Base-by-base conservation (phyloP, 352 stramenopile species). In the Pythium graminicola region DNA sequence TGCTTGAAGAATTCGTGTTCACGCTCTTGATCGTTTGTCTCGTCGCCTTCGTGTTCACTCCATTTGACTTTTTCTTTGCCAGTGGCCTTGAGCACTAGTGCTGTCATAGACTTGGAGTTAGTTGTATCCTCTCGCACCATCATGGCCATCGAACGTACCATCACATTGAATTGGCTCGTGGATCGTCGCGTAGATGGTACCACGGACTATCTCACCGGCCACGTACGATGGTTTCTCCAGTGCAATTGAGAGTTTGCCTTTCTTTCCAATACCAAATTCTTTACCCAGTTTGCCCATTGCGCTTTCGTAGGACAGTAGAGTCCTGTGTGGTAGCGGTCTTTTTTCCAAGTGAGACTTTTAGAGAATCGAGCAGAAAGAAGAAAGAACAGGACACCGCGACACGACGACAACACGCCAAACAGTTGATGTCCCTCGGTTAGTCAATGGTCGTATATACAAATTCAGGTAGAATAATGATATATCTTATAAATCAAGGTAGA, bases 21-120 rank as follows among this genome's bases (percentile, higher is more conserved):
- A 40, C 67, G 50, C 13, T 65, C 36, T 17, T 81, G 48, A 13
- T 67, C 64, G 16, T 59, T 35, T 11, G 54, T 62, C 31, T 69
- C 50, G 3, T 72, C 69, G 40, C 77, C 62, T 28, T 55, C 61
- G 38, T 65, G 36, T 45, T 80, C 60, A 11, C 57, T 72, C 59
- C 71, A 85, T 54, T 72, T 67, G 29, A 86, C 69, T 39, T 83
- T 83, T 51, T 89, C 79, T 49, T 86, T 87, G 29, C 79, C 79
- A 2, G 60, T 65, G 4, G 73, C 74, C 61, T 85, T 85, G 40
- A 89, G 70, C 33, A 86, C 69, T 19, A 89, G 45, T 23, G 77
- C 78, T 87, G 46, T 14, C 6, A 31, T 3, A 20, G 6, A 32
- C 16, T 9, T 7, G 32, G 16, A 41, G n/a, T 19, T 22, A 43